Base-by-base conservation (phyloP, 225 moss, liverwort and hornwort genomes). In the Asterella californica region DNA sequence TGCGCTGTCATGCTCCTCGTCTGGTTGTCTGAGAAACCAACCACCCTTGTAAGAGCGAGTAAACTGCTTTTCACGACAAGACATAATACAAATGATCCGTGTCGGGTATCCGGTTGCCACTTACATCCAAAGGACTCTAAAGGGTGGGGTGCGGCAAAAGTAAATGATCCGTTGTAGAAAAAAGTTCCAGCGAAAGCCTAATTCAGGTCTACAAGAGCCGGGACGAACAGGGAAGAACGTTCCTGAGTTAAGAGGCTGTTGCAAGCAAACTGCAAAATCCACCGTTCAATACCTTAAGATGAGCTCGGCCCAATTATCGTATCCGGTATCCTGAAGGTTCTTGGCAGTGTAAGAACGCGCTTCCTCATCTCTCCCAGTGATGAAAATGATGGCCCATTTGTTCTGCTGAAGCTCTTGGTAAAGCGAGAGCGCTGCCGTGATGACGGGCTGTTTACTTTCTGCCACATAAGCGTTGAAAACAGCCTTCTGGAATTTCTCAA, bases 311-410 rank as follows among this genome's bases (percentile, higher is more conserved):
- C 92, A 94, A 6, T 68, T 82, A 30, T 79, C 83, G 76, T 85
- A 97, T n/a, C 96, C 96, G 0, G 91, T 90, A 50, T 81, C 87
- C 24, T 75, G 76, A 37, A 97, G 81, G 75, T 97, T 97, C 54
- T 91, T 88, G 54, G 86, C 75, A 8, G 96, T 97, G 86, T 89
- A 90, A 78, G 85, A 86, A 25, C 93, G 89, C 47, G 91, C 89
- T 66, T 80, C 89, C 81, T 97, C 96, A 57, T 86, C 82, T 80
- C 96, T 89, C 46, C 96, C 96, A 5, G 93, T 94, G 83, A 97
- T 92, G 72, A 97, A 90, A 73, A 94, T 86, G 11, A 94, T 78
- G 60, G 90, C 85, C 96, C 96, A 97, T 3, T 88, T 89, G 15
- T 87, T 88, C 49, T 78, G 80, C 75, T 21, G 83, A 47, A 94